Evolutionary conservation across 257 asterid species (phyloP), one percentile per base, ranked within the genome.

Genomic region (Solanum lycopersicoides): DNA sequence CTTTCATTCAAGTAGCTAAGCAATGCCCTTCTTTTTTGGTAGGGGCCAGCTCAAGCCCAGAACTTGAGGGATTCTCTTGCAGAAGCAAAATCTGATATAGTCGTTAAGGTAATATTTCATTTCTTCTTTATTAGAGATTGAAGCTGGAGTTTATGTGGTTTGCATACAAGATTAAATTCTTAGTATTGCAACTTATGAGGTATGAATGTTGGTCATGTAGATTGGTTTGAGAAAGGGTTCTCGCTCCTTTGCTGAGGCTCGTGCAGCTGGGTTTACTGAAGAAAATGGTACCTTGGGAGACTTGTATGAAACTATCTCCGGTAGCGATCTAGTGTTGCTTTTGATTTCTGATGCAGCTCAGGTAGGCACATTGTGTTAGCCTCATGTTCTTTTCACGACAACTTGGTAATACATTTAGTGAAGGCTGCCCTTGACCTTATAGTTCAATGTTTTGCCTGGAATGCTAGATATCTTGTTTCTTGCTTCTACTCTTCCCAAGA

Each of bases 1-100:
- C 28, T 47, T 30, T 10, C 28, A 47, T 80, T 80, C 68, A 80
- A 47, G 28, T 28, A 30, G 69, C 68, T 44, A 18, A 80, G 30
- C 30, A 20, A 18, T 30, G 50, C 15, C 44, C 16, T 80, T 85
- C 6, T 37, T 15, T 86, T 28, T 85, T 45, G 60, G 79, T 82
- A 96, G 99, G 99, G 99, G 75, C 99, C 99, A 45, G 99, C 99
- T 35, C 99, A 97, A 91, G 99, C 99, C 88, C 99, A 97, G 91
- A 97, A 97, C 86, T 87, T 97, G 76, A 95, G 95, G 88, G 99
- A 97, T 90, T 97, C 99, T 45, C 93, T 95, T 42, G 90, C 92
- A 5, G 99, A 97, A 83, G 93, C 90, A 12, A 94, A 93, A 44
- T 95, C 98, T 66, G 98, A 94, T 91, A 92, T 95, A 84, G 98